Percentiles rank a stretch among this genome's conserved stretches.
Conservation (phyloP, 2,329 filamentous ascomycete species). For the Arthrobotrys iridis region DNA sequence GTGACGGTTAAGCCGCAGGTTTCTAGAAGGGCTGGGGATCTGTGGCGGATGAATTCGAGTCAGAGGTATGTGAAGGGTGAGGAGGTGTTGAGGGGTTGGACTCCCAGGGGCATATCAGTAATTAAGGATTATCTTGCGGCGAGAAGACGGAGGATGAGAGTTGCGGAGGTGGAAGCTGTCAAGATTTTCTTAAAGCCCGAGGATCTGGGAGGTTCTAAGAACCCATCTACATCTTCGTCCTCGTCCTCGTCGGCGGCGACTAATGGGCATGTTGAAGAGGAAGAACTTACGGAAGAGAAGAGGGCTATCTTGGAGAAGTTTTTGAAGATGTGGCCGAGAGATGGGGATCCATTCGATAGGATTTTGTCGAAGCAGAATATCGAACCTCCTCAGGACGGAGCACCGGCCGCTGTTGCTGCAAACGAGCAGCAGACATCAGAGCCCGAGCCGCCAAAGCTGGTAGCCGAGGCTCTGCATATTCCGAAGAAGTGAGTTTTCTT, state of each 20-base stretch:
- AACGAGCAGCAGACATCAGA: slow-evolving; percentile 38
- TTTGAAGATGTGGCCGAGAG: slow-evolving; percentile 71
- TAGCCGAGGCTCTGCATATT: slow-evolving; percentile 59
- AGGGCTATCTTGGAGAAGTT: slow-evolving; percentile 67
- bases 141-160: slow-evolving; percentile 76
- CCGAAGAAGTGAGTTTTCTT: slow-evolving; percentile 59
- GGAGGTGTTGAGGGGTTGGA: slow-evolving; percentile 84
- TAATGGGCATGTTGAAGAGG: slow-evolving; percentile 60
- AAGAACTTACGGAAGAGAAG: slow-evolving; percentile 66
- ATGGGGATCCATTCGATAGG: slow-evolving; percentile 58
- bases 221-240: slow-evolving; percentile 42
- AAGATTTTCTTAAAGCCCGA: slow-evolving; percentile 71
- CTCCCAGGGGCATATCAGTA: slow-evolving; percentile 85
- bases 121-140: slow-evolving; percentile 85
- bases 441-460: slow-evolving; percentile 57
- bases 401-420: slow-evolving; percentile 56
- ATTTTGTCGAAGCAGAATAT: slow-evolving; percentile 67
- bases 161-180: slow-evolving; percentile 81
- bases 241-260: slow-evolving; percentile 55
- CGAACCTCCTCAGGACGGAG: slow-evolving; percentile 74
- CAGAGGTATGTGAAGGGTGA: slow-evolving; percentile 97
- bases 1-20: slow-evolving; percentile 85
- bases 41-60: slow-evolving; percentile 95
- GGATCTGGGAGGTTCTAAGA: slow-evolving; percentile 45
- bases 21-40: slow-evolving; percentile 87